A percentile compares a stretch with the other conserved stretches of the same genome.
phyloP scores from a whole-genome alignment of 345 rosid genomes.

The Acer yangbiense region DNA sequence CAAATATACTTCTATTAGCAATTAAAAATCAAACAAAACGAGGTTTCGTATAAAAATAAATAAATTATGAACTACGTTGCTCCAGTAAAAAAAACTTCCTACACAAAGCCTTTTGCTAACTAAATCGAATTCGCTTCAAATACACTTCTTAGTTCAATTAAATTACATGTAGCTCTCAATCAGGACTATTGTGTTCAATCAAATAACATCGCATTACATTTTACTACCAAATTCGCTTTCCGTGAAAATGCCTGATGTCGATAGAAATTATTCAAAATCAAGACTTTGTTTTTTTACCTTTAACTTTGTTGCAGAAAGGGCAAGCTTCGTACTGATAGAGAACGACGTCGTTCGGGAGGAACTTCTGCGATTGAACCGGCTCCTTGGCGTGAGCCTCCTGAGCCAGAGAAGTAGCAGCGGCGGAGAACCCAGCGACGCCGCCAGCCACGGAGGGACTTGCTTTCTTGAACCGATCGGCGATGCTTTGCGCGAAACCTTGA shows the following conservation, averaged over 20 bases:
- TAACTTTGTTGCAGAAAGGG: slow-evolving; percentile 95
- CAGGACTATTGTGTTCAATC: not conserved
- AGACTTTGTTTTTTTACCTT: slow-evolving; percentile 43
- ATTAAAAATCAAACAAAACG: not conserved
- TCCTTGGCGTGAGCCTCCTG: slow-evolving; percentile 75
- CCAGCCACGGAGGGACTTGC: slow-evolving; percentile 37
- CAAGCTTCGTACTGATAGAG: slow-evolving; percentile 97
- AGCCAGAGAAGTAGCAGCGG: slow-evolving; percentile 48
- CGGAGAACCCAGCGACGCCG: slow-evolving; percentile 56
- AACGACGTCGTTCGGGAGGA: slow-evolving; percentile 64
- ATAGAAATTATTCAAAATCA: not conserved
- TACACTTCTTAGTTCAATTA: not conserved
- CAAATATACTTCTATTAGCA: not conserved
- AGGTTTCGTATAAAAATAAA: too few relatives aligned
- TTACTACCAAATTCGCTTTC: not conserved
- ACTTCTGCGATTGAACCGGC: slow-evolving; percentile 36
- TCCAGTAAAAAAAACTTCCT: not conserved
- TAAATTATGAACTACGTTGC: too few relatives aligned
- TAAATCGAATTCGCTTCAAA: not conserved
- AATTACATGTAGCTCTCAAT: not conserved
- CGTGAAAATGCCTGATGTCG: not conserved
- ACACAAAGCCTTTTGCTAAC: not conserved
- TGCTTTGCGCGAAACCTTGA: slow-evolving; percentile 33
- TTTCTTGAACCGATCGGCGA: slow-evolving; percentile 28
- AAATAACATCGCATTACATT: not conserved